These are phyloP conservation scores for Magnolia sinica DNA, from an alignment of 164 flowering plant genomes.

Conservation along the genomic window DNA sequence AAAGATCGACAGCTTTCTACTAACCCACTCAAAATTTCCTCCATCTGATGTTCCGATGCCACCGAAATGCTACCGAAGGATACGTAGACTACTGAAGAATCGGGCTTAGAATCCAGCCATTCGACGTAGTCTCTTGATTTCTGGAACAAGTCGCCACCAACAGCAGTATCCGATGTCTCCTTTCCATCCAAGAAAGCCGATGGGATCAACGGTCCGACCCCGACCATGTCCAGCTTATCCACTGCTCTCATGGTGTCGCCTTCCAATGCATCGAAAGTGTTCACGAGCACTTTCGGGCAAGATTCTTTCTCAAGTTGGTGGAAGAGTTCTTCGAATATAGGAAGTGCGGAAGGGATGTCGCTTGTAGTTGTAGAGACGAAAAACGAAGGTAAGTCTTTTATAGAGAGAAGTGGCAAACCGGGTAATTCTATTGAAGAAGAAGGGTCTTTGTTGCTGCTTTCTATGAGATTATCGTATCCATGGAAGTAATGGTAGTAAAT, in stretches of 20 bases:
- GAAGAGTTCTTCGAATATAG: constrained; percentile 27
- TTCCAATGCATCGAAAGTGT: constrained; percentile 53
- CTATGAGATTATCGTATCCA: neutral
- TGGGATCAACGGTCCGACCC: constrained; percentile 59
- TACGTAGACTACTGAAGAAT: constrained; percentile 36
- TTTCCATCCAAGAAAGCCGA: constrained; percentile 35
- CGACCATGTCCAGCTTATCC: constrained; percentile 19
- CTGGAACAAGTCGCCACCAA: constrained; percentile 36
- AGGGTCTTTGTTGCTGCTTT: constrained; percentile 8
- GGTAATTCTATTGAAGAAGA: constrained; percentile 21
- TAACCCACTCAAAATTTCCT: constrained; percentile 35
- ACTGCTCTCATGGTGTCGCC: constrained; percentile 32
- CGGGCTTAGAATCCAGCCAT: constrained; percentile 44
- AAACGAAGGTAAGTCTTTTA: constrained; percentile 34
- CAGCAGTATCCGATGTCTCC: constrained; percentile 26
- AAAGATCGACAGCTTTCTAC: constrained; percentile 25
- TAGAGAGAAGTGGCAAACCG: constrained; percentile 25
- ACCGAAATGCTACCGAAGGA: constrained; percentile 41
- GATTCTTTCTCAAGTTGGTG: constrained; percentile 26
- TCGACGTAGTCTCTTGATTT: constrained; percentile 19
- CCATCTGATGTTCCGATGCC: constrained; percentile 25
- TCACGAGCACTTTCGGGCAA: constrained; percentile 34
- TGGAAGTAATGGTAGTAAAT: constrained; percentile 37
- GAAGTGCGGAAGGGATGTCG: neutral
- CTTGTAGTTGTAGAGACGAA: constrained; percentile 8